Evolutionary conservation across 768 basidiomycete species (phyloP), one percentile per base, ranked within the genome.

Genomic region (Nidula microcarpa): DNA sequence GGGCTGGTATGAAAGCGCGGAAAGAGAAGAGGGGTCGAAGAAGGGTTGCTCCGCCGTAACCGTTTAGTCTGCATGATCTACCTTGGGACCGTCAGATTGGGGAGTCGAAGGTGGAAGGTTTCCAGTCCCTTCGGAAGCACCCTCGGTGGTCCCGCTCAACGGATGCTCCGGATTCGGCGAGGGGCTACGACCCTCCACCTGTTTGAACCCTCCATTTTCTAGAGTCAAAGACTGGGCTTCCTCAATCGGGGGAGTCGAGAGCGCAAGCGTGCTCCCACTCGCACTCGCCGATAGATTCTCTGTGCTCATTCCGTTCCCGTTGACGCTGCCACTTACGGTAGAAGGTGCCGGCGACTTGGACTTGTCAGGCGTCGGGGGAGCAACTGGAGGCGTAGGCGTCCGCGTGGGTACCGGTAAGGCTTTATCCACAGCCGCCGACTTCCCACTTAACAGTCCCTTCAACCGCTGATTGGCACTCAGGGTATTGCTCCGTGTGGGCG

Each of bases 391-490:
- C n/a, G 60, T 61, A 51, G 61, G 56, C 11, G 59, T 60, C 47
- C 58, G 60, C 16, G 49, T 55, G 13, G 61, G 58, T 33, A 63
- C 55, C 44, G 71, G 70, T 11, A 72, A 66, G 54, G 65, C 64
- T 59, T 70, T 76, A 35, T 76, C 74, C 41, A 68, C 56, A 13
- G 55, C 64, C n/a, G 70, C 55, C 13, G 67, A 60, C 52, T 65
- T 69, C 3, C 73, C 69, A 34, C 76, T 75, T 51, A 80, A 60
- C 32, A 79, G 61, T 3, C 78, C 76, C 55, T 72, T 76, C 30
- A 78, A 59, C 33, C 79, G 74, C 52, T 76, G 74, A 61, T 80
- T 82, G n/a, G 78, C 70, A 49, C 60, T 74, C 30, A 74, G 54
- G 5, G 73, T 70, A 48, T 68, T 72, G 53, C 68, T 73, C 53